Evolutionary conservation across 2,329 filamentous ascomycete genomes (phyloP).

Genomic region (Aschersonia sp.): DNA sequence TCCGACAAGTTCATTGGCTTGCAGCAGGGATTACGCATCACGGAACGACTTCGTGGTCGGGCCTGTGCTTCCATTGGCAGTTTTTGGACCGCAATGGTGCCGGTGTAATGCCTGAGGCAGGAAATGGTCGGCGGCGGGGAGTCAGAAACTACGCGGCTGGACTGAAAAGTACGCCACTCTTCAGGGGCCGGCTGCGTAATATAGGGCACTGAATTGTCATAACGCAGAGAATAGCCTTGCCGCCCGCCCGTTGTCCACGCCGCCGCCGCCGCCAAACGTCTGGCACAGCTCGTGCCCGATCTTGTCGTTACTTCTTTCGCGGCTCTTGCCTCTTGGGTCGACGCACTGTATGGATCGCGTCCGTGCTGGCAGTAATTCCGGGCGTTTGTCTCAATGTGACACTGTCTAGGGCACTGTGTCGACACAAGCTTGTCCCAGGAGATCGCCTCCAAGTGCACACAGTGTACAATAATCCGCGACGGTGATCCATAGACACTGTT

Average conservation of each 20-base stretch:
- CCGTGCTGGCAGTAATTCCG: not conserved
- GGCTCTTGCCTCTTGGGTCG: not conserved
- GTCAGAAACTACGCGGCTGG: constrained; percentile 12
- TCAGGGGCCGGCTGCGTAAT: not conserved
- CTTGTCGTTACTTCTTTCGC: not conserved
- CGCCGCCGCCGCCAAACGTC: not conserved
- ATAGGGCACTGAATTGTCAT: not conserved
- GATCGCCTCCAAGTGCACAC: not conserved
- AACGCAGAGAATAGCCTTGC: not conserved
- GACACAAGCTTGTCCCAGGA: too few species aligned
- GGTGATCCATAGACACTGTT: not conserved
- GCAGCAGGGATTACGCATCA: not conserved
- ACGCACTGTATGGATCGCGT: not conserved
- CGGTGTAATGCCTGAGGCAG: constrained; percentile 15
- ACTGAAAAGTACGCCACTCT: constrained; percentile 11
- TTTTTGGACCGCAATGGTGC: constrained; percentile 3
- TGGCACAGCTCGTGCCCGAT: not conserved
- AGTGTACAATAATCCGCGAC: not conserved
- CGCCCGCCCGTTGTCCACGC: not conserved
- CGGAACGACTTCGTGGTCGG: not conserved
- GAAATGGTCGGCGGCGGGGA: constrained; percentile 2
- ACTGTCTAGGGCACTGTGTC: not conserved
- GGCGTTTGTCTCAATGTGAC: not conserved
- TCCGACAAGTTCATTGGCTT: not conserved
- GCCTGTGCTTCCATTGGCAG: constrained; percentile 3